Percentiles rank a stretch among this genome's conserved stretches.
Evolutionary conservation across 345 rosid species (phyloP).

Genomic region (Geranium brycei): DNA sequence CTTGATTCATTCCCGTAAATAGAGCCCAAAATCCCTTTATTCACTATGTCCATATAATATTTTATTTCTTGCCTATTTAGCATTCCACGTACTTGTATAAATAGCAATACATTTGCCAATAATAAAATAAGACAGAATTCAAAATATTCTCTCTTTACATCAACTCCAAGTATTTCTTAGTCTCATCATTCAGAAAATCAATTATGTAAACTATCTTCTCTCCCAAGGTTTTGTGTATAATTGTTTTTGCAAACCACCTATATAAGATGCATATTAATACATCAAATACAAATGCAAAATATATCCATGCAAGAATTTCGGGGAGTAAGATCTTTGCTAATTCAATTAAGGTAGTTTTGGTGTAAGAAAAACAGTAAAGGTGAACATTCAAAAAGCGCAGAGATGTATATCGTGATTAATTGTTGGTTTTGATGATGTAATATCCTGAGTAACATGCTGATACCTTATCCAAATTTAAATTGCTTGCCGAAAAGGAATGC

Average conservation of each 20-base stretch:
- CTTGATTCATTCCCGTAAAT: too few relatives aligned
- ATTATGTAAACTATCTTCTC: neutral
- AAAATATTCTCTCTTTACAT: too few relatives aligned
- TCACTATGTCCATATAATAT: too few relatives aligned
- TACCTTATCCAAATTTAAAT: slow-evolving; percentile 20
- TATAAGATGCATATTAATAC: neutral
- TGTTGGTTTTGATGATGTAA: too few relatives aligned
- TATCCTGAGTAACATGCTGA: neutral
- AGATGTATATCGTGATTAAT: neutral
- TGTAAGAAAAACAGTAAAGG: neutral
- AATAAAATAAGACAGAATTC: too few relatives aligned
- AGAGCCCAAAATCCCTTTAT: too few relatives aligned
- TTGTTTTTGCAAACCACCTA: neutral
- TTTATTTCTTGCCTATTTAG: too few relatives aligned
- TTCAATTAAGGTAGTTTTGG: too few relatives aligned
- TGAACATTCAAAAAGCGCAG: neutral
- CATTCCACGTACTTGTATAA: too few relatives aligned
- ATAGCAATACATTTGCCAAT: too few relatives aligned
- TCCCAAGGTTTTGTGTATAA: neutral
- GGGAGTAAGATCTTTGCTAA: neutral
- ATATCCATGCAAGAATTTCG: neutral
- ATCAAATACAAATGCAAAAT: neutral
- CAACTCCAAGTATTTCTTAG: neutral
- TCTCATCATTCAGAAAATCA: neutral
- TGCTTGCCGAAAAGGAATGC: slow-evolving; percentile 6